Evolutionary conservation across 768 basidiomycete genomes (phyloP).

Genomic region (Pleurotus djamor): DNA sequence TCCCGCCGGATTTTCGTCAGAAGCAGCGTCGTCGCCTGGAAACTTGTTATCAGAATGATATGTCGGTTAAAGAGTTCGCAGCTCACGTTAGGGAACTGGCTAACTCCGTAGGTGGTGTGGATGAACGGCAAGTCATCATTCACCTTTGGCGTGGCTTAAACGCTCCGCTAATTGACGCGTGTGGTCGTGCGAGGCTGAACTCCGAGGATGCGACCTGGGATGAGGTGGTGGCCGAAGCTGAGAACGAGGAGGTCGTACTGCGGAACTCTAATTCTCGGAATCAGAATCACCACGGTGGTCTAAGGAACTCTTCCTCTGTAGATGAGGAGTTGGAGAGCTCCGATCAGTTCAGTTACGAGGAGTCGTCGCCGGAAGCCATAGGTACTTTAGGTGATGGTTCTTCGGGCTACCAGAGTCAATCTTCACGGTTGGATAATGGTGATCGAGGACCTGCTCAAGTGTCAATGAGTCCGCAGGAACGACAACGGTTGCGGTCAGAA

Average conservation of each 20-base stretch:
- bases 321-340: background rate
- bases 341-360: background rate
- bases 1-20: slow-evolving; percentile 22
- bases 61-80: slow-evolving; percentile 25
- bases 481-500: slow-evolving; percentile 8
- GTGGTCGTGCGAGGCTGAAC: slow-evolving; percentile 25
- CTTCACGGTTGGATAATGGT: background rate
- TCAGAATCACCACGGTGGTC: slow-evolving; percentile 10
- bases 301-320: background rate
- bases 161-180: slow-evolving; percentile 17
- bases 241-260: slow-evolving; percentile 25
- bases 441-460: too few relatives aligned
- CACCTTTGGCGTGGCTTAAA: slow-evolving; percentile 30
- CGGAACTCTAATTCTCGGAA: background rate
- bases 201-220: slow-evolving; percentile 20
- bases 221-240: slow-evolving; percentile 22
- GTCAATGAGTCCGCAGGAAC: too few relatives aligned
- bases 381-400: background rate
- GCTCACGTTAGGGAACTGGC: slow-evolving; percentile 30
- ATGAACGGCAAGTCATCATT: slow-evolving; percentile 22
- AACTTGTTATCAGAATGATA: slow-evolving; percentile 18
- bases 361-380: background rate
- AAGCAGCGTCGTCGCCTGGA: slow-evolving; percentile 16
- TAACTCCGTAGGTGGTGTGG: slow-evolving; percentile 24
- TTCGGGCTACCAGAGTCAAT: background rate